A percentile compares a stretch with the other conserved stretches of the same genome.
Evolutionary conservation across 257 asterid genomes (phyloP).

Genomic region (Catharanthus roseus): DNA sequence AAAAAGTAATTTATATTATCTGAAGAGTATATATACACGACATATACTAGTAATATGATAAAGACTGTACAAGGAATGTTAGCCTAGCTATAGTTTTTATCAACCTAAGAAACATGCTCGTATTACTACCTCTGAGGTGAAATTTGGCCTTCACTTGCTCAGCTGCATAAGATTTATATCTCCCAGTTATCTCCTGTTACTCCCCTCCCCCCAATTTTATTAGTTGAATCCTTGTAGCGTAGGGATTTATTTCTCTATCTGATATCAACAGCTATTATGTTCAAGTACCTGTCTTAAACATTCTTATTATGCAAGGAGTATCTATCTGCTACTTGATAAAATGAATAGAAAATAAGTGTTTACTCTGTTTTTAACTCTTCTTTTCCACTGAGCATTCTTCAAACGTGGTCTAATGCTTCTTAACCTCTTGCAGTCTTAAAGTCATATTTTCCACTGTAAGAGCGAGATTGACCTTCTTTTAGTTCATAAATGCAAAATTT

Average conservation of each 20-base stretch:
- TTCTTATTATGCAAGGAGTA: neutral
- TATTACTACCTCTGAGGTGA: neutral
- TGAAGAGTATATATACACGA: neutral
- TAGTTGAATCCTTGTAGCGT: neutral
- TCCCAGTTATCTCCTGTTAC: neutral
- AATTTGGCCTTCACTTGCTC: neutral
- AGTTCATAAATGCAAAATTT: no score
- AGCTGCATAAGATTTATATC: neutral
- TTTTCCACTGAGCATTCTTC: no score
- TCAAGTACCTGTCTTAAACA: neutral
- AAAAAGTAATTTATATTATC: neutral
- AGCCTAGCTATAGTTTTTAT: no score
- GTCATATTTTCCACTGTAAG: no score
- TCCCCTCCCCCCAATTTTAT: neutral
- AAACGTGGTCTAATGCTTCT: no score
- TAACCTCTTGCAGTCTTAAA: no score
- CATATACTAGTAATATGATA: neutral
- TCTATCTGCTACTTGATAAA: neutral
- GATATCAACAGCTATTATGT: neutral
- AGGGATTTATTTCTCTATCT: neutral
- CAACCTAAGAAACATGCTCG: neutral
- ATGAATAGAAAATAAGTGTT: neutral
- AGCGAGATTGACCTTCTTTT: no score
- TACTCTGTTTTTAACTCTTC: neutral
- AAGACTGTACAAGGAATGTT: neutral